Percentiles rank a stretch among this genome's conserved stretches.
Evolutionary conservation across 768 basidiomycete species (phyloP).

Genomic region (Hygrophorus russula): DNA sequence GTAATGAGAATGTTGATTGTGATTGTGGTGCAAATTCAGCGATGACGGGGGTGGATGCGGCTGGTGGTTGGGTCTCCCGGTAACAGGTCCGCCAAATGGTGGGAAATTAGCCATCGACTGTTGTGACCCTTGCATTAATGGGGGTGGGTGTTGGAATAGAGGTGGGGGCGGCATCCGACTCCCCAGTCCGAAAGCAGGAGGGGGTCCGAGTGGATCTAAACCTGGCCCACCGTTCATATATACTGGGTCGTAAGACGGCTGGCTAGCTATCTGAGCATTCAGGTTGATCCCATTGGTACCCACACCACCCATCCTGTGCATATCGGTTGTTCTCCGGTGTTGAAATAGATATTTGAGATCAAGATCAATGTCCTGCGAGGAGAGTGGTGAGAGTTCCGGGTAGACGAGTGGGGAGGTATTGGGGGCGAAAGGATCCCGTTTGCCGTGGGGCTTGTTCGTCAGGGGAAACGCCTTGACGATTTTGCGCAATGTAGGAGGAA

Average conservation of each 20-base stretch:
- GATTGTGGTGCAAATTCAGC: constrained; percentile 2
- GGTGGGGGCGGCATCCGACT: constrained; percentile 6
- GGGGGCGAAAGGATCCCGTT: constrained; percentile 9
- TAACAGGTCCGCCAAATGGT: constrained; percentile 4
- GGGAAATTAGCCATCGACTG: constrained; percentile 8
- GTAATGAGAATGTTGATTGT: constrained; percentile 7
- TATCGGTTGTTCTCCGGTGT: constrained; percentile 20
- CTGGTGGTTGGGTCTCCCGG: constrained; percentile 1
- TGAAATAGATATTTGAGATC: constrained; percentile 48
- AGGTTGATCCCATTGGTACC: constrained; percentile 10
- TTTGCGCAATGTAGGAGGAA: constrained; percentile 52
- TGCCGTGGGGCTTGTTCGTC: constrained; percentile 8
- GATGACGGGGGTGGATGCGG: not conserved
- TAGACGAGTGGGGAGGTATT: constrained; percentile 21
- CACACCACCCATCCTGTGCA: constrained; percentile 3
- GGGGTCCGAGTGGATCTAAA: not conserved
- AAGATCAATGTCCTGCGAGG: constrained; percentile 33
- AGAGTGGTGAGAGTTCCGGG: constrained; percentile 36
- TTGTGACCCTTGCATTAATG: constrained; percentile 9
- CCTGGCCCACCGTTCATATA: not conserved
- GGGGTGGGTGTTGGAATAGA: constrained; percentile 12
- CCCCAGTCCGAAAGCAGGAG: constrained; percentile 5
- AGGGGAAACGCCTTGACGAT: constrained; percentile 47
- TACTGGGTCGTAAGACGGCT: constrained; percentile 1
- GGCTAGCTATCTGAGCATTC: constrained; percentile 2